Evolutionary conservation across 208 protist genomes (phyloP), one percentile per base, ranked within the genome.

Genomic region (Polymyxa betae): DNA sequence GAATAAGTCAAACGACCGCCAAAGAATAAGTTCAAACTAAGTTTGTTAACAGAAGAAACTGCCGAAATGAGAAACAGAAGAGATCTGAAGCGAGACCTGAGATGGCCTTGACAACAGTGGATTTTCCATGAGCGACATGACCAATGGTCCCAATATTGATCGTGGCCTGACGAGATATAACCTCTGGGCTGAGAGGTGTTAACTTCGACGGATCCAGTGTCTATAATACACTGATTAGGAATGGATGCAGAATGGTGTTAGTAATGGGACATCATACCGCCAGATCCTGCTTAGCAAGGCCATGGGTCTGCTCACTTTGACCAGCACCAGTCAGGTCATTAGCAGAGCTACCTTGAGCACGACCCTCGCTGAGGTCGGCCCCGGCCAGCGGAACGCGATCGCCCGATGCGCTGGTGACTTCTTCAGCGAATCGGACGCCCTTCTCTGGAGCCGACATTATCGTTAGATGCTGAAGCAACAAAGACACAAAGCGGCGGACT

Each of bases 91-190:
- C n/a, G 68, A 99, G 98, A 45, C 98, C 98, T 87, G 97, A 99
- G 43, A 99, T 97, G 45, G 98, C 97, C 92, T 98, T 98, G 77
- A 99, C 98, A 20, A 99, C 97, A 41, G 99, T 99, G 49, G 98
- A 99, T 94, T 99, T 99, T 91, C 99, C 91, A 96, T 99, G 98
- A 0, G 99, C 98, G 43, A 99, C 99, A 93, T 99, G 98, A 66
- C 99, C 99, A 93, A 99, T 99, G 35, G 98, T 88, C 91, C 98
- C 98, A 91, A 99, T 98, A 94, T 99, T 99, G 89, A 99, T 98
- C 10, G 99, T 99, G 10, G 98, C 98, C 95, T 99, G 98, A n/a
- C 98, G 94, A 35, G 95, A 96, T 93, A 99, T 99, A 44, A 99
- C 97, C 89, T 98, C 96, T 89, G 96, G 96, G 72, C 97, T 98